A percentile compares a stretch with the other conserved stretches of the same genome.
These are phyloP conservation scores for Globisporangium acanthophoron DNA, from an alignment of 352 stramenopile genomes.

Conservation along the genomic window DNA sequence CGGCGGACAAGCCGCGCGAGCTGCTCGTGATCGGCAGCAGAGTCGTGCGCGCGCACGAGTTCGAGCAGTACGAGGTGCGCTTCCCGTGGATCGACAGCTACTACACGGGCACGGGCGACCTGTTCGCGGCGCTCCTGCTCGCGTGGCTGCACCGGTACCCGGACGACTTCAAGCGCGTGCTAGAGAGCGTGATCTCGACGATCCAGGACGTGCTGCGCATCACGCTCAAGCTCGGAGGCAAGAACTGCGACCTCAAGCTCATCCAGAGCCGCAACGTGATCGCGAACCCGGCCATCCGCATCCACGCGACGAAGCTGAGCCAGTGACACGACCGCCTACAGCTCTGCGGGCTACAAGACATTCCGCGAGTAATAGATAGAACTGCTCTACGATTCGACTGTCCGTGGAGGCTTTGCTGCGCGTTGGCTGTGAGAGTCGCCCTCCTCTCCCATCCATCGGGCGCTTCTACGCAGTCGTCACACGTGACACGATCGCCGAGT, in stretches of 20 bases:
- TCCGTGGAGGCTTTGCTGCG: background rate
- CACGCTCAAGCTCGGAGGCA: slow-evolving; percentile 51
- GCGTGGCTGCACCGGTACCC: slow-evolving; percentile 69
- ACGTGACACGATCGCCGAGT: slow-evolving; percentile 38
- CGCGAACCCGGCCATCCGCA: slow-evolving; percentile 38
- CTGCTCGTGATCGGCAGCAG: slow-evolving; percentile 70
- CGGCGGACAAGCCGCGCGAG: slow-evolving; percentile 35
- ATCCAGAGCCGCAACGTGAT: slow-evolving; percentile 80
- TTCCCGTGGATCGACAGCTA: slow-evolving; percentile 78
- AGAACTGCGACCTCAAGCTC: slow-evolving; percentile 77
- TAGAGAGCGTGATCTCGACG: slow-evolving; percentile 76
- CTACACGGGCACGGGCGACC: slow-evolving; percentile 78
- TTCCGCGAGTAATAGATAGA: slow-evolving; percentile 28
- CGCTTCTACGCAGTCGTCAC: slow-evolving; percentile 12
- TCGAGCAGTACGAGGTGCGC: slow-evolving; percentile 74
- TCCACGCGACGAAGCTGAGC: slow-evolving; percentile 36
- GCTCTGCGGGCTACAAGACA: background rate
- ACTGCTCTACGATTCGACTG: slow-evolving; percentile 3
- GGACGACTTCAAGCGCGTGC: slow-evolving; percentile 50
- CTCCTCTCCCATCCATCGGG: background rate
- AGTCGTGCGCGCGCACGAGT: slow-evolving; percentile 21
- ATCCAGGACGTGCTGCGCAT: slow-evolving; percentile 78
- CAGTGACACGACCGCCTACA: slow-evolving; percentile 2
- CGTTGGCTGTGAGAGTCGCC: background rate
- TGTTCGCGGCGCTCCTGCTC: slow-evolving; percentile 79